These are phyloP conservation scores for Eimeria maxima DNA, from an alignment of 169 alveolate genomes.

Conservation along the genomic window DNA sequence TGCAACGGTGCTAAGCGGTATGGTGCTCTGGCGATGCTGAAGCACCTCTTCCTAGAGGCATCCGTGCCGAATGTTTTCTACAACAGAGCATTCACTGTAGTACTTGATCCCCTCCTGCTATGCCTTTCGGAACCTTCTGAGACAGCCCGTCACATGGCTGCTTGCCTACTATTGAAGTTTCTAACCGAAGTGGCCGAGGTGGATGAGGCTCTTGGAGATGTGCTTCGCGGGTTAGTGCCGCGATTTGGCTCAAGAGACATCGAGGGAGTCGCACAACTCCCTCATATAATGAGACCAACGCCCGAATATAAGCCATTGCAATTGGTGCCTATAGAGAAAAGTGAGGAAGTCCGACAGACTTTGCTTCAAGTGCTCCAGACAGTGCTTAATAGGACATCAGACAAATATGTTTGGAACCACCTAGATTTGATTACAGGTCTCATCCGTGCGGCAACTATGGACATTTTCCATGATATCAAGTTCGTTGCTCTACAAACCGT, in stretches of 20 bases:
- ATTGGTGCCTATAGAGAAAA: conserved; percentile 78
- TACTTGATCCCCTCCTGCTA: conserved; percentile 46
- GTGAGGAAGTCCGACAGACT: conserved; percentile 80
- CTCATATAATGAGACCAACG: conserved; percentile 80
- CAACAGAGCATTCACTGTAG: conserved; percentile 15
- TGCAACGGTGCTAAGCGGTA: conserved; percentile 5
- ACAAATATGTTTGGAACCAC: conserved; percentile 33
- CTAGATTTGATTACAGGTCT: conserved; percentile 91
- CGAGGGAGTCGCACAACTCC: conserved; percentile 83
- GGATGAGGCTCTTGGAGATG: not conserved
- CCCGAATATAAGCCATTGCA: conserved; percentile 83
- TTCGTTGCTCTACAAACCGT: conserved; percentile 88
- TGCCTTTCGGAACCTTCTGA: conserved; percentile 71
- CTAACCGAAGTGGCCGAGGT: conserved; percentile 39
- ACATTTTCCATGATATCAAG: conserved; percentile 92
- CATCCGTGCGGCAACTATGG: conserved; percentile 94
- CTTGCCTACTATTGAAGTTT: conserved; percentile 46
- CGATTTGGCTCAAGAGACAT: conserved; percentile 81
- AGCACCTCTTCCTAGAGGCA: conserved; percentile 18
- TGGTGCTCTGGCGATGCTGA: conserved; percentile 31
- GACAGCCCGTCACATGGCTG: conserved; percentile 30
- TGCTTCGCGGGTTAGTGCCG: conserved; percentile 54
- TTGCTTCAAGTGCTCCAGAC: conserved; percentile 54
- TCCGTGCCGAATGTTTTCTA: conserved; percentile 29
- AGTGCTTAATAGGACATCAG: conserved; percentile 60